These are phyloP conservation scores for Lipomyces spencermartinsiae DNA, from an alignment of 805 yeast species.

Conservation along the genomic window DNA sequence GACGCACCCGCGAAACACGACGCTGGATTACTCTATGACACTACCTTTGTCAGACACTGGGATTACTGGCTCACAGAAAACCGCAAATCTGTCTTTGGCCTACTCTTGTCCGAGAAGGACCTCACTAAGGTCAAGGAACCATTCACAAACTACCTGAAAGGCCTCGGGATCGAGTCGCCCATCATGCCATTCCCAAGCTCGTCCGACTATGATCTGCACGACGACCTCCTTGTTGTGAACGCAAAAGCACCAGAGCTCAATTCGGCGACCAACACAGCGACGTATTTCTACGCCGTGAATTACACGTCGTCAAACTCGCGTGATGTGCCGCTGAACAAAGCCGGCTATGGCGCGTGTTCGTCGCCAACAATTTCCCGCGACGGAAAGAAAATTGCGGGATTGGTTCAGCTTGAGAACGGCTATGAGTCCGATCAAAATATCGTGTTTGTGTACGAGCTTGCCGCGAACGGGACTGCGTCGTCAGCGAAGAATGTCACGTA, in stretches of 20 bases:
- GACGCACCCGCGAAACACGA: slow-evolving; percentile 31
- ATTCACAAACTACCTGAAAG: slow-evolving; percentile 30
- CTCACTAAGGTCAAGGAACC: slow-evolving; percentile 22
- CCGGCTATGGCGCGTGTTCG: slow-evolving; percentile 39
- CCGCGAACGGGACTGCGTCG: slow-evolving; percentile 19
- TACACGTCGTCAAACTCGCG: slow-evolving; percentile 24
- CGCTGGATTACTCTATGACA: slow-evolving; percentile 35
- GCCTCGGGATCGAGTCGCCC: slow-evolving; percentile 33
- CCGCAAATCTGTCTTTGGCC: slow-evolving; percentile 37
- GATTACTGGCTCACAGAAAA: slow-evolving; percentile 40
- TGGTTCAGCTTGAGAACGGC: slow-evolving; percentile 38
- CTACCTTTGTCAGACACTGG: slow-evolving; percentile 41
- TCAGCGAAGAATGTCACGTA: slow-evolving; percentile 21
- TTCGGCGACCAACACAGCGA: slow-evolving; percentile 41
- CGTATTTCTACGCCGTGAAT: slow-evolving; percentile 39
- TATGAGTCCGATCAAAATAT: slow-evolving; percentile 40
- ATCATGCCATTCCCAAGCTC: slow-evolving; percentile 37
- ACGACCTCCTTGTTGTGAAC: slow-evolving; percentile 34
- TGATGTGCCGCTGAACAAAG: slow-evolving; percentile 26
- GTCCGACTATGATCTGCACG: slow-evolving; percentile 35
- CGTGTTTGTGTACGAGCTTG: slow-evolving; percentile 36
- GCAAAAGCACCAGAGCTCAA: slow-evolving; percentile 40
- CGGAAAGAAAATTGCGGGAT: slow-evolving; percentile 36
- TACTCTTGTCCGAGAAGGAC: slow-evolving; percentile 21
- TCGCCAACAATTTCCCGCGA: slow-evolving; percentile 41